Evolutionary conservation across 768 basidiomycete species (phyloP).

Genomic region (Botryobasidium botryosum): DNA sequence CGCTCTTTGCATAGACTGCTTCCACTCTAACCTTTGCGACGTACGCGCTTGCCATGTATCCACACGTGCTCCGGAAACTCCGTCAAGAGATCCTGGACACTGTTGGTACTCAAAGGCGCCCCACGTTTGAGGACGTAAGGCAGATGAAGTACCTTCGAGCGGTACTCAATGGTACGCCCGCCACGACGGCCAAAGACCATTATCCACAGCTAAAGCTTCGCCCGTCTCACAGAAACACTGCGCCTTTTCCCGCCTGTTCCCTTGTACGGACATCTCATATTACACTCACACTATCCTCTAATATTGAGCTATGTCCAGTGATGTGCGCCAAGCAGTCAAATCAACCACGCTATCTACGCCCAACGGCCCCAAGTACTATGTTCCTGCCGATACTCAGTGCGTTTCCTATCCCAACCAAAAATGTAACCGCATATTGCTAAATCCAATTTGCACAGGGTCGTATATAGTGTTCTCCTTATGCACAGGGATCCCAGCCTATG

Average conservation of each 20-base stretch:
- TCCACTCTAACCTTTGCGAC: slow-evolving; percentile 34
- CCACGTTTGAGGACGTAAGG: slow-evolving; percentile 40
- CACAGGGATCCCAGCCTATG: slow-evolving; percentile 28
- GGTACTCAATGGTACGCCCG: slow-evolving; percentile 14
- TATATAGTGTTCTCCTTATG: not conserved
- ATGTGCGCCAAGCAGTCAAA: too few species aligned
- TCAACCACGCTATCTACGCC: too few species aligned
- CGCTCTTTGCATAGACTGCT: slow-evolving; percentile 22
- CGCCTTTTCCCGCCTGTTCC: slow-evolving; percentile 72
- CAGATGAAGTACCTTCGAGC: slow-evolving; percentile 43
- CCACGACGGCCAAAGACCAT: slow-evolving; percentile 1
- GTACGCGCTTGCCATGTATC: slow-evolving; percentile 40
- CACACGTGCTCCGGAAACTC: slow-evolving; percentile 28
- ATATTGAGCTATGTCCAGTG: too few species aligned
- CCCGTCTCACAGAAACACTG: slow-evolving; percentile 47
- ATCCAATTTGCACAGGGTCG: not conserved
- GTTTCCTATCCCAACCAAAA: too few species aligned
- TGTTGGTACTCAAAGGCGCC: slow-evolving; percentile 11
- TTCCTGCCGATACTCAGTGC: too few species aligned
- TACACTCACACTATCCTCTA: too few species aligned
- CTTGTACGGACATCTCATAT: too few species aligned
- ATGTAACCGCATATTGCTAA: too few species aligned
- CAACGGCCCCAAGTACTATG: too few species aligned
- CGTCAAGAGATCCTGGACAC: slow-evolving; percentile 31
- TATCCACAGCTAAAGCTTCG: slow-evolving; percentile 11